A percentile compares a stretch with the other conserved stretches of the same genome.
Evolutionary conservation across 1,284 basidiomycete species (phyloP).

Genomic region (Pseudozyma tsukubaensis): DNA sequence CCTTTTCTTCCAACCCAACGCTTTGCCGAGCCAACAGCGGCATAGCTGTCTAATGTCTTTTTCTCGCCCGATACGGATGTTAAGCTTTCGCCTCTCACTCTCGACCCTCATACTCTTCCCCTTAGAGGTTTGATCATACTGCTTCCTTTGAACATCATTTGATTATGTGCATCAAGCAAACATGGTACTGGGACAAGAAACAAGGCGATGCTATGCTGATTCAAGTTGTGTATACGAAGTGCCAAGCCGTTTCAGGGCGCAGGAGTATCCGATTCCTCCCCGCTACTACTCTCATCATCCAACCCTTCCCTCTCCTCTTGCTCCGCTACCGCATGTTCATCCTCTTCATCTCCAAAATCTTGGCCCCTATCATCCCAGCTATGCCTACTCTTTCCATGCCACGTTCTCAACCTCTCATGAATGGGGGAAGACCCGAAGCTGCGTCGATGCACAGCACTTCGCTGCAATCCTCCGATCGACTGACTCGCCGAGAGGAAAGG

Average conservation of each 20-base stretch:
- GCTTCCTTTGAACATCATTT: too few relatives aligned
- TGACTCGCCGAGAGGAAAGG: slow-evolving; percentile 27
- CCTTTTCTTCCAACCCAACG: too few relatives aligned
- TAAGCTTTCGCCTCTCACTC: background rate
- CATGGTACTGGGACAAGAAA: too few relatives aligned
- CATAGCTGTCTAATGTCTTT: background rate
- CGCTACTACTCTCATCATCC: slow-evolving; percentile 34
- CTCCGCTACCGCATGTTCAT: slow-evolving; percentile 55
- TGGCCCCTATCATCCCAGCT: slow-evolving; percentile 63
- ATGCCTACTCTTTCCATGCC: slow-evolving; percentile 27
- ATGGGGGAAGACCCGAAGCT: slow-evolving; percentile 32
- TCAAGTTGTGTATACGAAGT: too few relatives aligned
- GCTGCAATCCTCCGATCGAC: slow-evolving; percentile 4
- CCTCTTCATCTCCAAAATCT: slow-evolving; percentile 69
- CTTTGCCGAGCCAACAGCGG: too few relatives aligned
- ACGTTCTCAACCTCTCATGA: slow-evolving; percentile 24
- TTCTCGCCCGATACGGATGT: background rate
- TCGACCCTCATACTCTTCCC: background rate
- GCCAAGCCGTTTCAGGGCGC: background rate
- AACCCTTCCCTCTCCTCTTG: slow-evolving; percentile 13
- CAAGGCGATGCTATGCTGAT: too few relatives aligned
- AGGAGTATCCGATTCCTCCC: slow-evolving; percentile 18
- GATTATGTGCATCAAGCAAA: too few relatives aligned
- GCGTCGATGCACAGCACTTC: slow-evolving; percentile 8
- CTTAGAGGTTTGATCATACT: too few relatives aligned